Conservation (phyloP, 371 early-diverging fungal genomes). For the Massospora cicadina region DNA sequence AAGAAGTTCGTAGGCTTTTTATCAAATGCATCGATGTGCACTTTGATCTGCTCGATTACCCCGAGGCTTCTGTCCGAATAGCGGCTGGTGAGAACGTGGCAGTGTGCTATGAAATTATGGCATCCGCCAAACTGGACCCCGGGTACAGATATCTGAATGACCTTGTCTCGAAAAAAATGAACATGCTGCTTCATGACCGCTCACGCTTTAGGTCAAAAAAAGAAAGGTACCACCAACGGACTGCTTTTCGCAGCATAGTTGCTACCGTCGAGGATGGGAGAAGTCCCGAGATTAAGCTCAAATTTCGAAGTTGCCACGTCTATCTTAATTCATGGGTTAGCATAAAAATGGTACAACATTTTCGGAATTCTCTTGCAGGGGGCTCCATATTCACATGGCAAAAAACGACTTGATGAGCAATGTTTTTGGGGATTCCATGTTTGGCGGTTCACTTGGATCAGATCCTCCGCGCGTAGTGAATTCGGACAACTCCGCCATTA, state of each 20-base stretch:
- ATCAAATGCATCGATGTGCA: neutral
- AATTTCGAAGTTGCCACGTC: neutral
- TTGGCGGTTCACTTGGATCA: neutral
- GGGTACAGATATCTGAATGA: slow-evolving; percentile 1
- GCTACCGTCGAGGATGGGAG: slow-evolving; percentile 6
- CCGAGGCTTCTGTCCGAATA: slow-evolving; percentile 5
- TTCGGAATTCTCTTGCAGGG: neutral
- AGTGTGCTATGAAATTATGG: slow-evolving; percentile 4
- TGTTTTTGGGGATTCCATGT: neutral
- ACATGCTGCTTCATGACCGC: neutral
- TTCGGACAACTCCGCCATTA: neutral
- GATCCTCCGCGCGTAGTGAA: neutral
- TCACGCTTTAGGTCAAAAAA: slow-evolving; percentile 5
- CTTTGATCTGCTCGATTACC: slow-evolving; percentile 7
- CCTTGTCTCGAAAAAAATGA: slow-evolving; percentile 2
- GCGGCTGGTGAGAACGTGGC: slow-evolving; percentile 9
- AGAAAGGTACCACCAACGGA: slow-evolving; percentile 6
- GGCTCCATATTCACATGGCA: slow-evolving; percentile 9
- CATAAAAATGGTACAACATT: slow-evolving; percentile 3
- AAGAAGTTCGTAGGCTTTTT: slow-evolving; percentile 3
- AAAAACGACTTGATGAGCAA: neutral
- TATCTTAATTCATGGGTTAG: neutral
- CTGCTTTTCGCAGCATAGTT: slow-evolving; percentile 8
- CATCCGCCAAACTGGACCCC: neutral
- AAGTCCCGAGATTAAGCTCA: slow-evolving; percentile 5